Conservation (phyloP, 805 yeast species). For the Spathaspora gorwiae region DNA sequence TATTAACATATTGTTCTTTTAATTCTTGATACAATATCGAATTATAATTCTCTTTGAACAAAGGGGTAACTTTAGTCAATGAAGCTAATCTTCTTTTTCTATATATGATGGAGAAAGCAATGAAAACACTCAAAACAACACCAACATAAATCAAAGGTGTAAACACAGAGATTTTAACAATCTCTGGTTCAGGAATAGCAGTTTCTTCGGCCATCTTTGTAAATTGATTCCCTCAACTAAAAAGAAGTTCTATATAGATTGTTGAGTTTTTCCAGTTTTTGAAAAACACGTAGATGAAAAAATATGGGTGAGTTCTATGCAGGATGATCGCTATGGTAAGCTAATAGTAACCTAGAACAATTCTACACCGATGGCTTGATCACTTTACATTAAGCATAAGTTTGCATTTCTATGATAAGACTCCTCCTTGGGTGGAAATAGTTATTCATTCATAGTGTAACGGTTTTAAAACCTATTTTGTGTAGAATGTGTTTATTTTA, state of each 20-base stretch:
- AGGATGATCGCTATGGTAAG: too few relatives aligned
- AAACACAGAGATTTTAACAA: slow-evolving; percentile 33
- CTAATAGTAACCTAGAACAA: too few relatives aligned
- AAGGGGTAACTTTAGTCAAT: slow-evolving; percentile 59
- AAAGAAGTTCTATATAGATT: not conserved
- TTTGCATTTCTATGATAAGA: too few relatives aligned
- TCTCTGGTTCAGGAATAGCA: slow-evolving; percentile 4
- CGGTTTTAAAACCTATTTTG: too few relatives aligned
- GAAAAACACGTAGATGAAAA: too few relatives aligned
- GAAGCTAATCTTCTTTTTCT: slow-evolving; percentile 52
- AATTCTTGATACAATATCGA: slow-evolving; percentile 60
- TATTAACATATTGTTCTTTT: slow-evolving; percentile 41
- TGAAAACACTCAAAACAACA: slow-evolving; percentile 60
- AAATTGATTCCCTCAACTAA: not conserved
- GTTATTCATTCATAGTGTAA: too few relatives aligned
- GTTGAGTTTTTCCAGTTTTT: too few relatives aligned
- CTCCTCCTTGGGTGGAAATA: too few relatives aligned
- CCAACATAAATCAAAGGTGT: slow-evolving; percentile 78
- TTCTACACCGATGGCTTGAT: too few relatives aligned
- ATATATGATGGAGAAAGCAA: slow-evolving; percentile 65
- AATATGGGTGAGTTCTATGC: too few relatives aligned
- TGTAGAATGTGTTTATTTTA: too few relatives aligned
- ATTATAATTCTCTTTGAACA: slow-evolving; percentile 67
- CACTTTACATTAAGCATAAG: too few relatives aligned
- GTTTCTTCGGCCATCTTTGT: slow-evolving; percentile 8